These are phyloP conservation scores for Neurospora sp. DNA, from an alignment of 2,329 filamentous ascomycete species.

Conservation along the genomic window DNA sequence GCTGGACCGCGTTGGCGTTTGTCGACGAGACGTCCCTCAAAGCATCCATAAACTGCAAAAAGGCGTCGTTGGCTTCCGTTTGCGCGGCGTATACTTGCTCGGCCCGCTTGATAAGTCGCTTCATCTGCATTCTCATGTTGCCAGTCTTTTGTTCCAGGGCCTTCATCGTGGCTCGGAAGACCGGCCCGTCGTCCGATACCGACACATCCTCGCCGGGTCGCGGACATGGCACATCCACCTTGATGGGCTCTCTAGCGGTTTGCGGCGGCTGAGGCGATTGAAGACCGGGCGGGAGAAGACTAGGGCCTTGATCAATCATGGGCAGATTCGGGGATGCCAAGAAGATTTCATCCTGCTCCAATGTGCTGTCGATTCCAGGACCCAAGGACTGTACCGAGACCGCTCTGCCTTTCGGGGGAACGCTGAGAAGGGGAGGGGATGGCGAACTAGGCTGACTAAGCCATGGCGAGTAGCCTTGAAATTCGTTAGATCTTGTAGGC, in stretches of 20 bases:
- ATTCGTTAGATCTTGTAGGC: constrained; percentile 2
- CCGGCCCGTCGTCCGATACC: constrained; percentile 79
- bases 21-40: constrained; percentile 80
- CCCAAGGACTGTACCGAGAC: constrained; percentile 83
- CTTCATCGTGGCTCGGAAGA: constrained; percentile 96
- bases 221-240: constrained; percentile 79
- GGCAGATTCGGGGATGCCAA: constrained; percentile 23
- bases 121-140: constrained; percentile 88
- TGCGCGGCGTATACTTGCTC: constrained; percentile 79
- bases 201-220: constrained; percentile 79
- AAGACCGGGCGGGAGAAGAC: not conserved
- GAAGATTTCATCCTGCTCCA: constrained; percentile 53
- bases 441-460: constrained; percentile 54
- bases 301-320: not conserved
- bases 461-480: constrained; percentile 31
- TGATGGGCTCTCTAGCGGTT: constrained; percentile 45
- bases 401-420: constrained; percentile 68
- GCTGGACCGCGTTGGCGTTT: constrained; percentile 94
- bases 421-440: constrained; percentile 61
- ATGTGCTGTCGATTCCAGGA: constrained; percentile 66
- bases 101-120: constrained; percentile 90
- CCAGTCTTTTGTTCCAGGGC: constrained; percentile 93
- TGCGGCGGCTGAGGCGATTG: constrained; percentile 12
- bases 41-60: constrained; percentile 73
- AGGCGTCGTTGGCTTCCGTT: constrained; percentile 74